phyloP scores from a whole-genome alignment of 306 rosid species.

The Leucaena leucocephala region DNA sequence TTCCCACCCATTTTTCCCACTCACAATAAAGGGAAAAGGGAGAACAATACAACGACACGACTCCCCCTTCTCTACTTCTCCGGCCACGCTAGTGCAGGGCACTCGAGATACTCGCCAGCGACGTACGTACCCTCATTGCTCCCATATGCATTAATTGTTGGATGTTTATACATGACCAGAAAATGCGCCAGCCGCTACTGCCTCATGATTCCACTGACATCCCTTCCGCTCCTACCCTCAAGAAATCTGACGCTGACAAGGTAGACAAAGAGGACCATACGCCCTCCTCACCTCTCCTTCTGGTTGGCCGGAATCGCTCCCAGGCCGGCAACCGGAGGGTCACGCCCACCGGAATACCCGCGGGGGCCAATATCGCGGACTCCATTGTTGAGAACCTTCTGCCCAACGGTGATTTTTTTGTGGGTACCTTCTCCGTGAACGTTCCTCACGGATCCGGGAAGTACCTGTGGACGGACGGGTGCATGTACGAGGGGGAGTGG shows the following conservation, averaged over 20 bases:
- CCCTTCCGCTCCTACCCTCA: slow-evolving; percentile 44
- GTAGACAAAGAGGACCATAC: slow-evolving; percentile 33
- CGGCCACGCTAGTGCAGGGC: slow-evolving; percentile 1
- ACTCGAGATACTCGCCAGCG: background rate
- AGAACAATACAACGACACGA: background rate
- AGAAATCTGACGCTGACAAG: slow-evolving; percentile 46
- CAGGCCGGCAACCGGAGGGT: slow-evolving; percentile 65
- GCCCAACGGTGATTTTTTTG: slow-evolving; percentile 86
- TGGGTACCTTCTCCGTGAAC: slow-evolving; percentile 71
- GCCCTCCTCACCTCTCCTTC: slow-evolving; percentile 33
- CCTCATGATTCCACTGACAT: slow-evolving; percentile 45
- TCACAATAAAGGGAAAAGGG: slow-evolving; percentile 35
- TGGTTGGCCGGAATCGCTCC: slow-evolving; percentile 52
- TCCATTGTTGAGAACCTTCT: slow-evolving; percentile 45
- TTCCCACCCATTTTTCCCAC: slow-evolving; percentile 48
- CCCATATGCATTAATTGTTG: slow-evolving; percentile 39
- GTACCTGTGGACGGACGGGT: slow-evolving; percentile 89
- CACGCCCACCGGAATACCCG: slow-evolving; percentile 56
- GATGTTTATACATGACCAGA: slow-evolving; percentile 34
- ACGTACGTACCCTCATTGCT: background rate
- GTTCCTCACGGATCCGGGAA: slow-evolving; percentile 87
- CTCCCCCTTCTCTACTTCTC: slow-evolving; percentile 28
- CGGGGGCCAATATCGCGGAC: background rate
- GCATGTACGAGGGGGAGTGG: slow-evolving; percentile 97
- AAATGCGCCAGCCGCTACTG: slow-evolving; percentile 74